Base-by-base conservation (phyloP, 2,329 filamentous ascomycete species). In the Epichloe scottii region DNA sequence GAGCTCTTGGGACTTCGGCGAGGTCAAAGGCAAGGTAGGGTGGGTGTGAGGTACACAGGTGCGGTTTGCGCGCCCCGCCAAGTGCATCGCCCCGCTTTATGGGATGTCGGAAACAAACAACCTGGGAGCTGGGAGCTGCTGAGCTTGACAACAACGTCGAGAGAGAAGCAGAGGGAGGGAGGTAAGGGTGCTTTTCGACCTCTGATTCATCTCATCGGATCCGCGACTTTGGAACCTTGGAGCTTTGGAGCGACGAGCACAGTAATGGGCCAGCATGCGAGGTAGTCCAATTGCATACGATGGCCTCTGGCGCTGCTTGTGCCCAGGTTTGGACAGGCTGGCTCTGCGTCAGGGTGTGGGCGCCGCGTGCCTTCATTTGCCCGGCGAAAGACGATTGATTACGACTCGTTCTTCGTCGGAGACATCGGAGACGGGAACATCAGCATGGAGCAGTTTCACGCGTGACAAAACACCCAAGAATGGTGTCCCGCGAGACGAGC, bases 261-360 rank as follows among this genome's bases (percentile, higher is more conserved):
- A 21, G 12, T 21, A 15, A 50, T 41, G 34, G 30, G 40, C 23
- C 38, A 52, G 17, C 12, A 68, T 68, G 66, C 62, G 61, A 53
- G 58, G 59, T 42, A 57, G 55, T 40, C 53, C 53, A 54, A 58
- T 75, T 48, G 62, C 70, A 2, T 60, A 73, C 37, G 81, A 85
- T 62, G 78, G 80, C 54, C 71, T 85, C 44, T 83, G 80, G 78
- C 76, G 77, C 60, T 82, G 76, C 60, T 67, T 85, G 15, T 84
- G 78, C 59, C 81, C 81, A 12, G 74, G 72, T 8, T 68, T 78
- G 52, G 74, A 78, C 58, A 56, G 65, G 6, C 52, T 58, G 4
- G 59, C 65, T 2, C 59, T 74, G 12, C 63, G 64, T 4, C 67
- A 58, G 48, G 60, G 67, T 15, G 52, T 67, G 26, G 17, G 21